Evolutionary conservation across 2,329 filamentous ascomycete genomes (phyloP), one percentile per base, ranked within the genome.

Genomic region (Talaromyces islandicus): DNA sequence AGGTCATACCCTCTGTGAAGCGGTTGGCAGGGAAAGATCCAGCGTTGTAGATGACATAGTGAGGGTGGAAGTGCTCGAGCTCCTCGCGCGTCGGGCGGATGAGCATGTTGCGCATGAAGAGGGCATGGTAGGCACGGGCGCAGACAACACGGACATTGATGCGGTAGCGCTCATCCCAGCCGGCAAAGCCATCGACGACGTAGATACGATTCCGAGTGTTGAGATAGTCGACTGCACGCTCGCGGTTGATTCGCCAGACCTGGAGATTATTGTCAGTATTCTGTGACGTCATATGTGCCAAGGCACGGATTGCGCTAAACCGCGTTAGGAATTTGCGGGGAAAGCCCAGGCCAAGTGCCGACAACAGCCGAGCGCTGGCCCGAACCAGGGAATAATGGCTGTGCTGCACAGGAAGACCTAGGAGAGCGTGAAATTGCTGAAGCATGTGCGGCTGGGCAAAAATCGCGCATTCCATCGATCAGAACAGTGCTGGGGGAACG

Each of bases 71-170:
- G 80, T 91, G 86, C 82, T 96, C 89, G 59, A 99, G 88, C 83
- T 99, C 92, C 80, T 95, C 90, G 65, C 85, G 86, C 57, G 88
- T 83, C 65, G 94, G 94, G 69, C 94, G 90, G 83, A 99, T 99
- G 74, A 99, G 89, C 94, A 99, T 99, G 85, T 99, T 99, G 75
- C 92, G 91, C 94, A 99, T 99, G 87, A 99, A 99, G 66, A 99
- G 87, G 64, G 94, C 94, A 85, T 99, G 94, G 85, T 99, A 99
- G 78, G 94, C 94, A 75, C 94, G 92, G 68, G 94, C 94, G 81
- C 94, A 99, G 74, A 99, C 92, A 66, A 99, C 93, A 73, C 94
- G 92, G 71, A 99, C 94, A 72, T 88, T 90, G 81, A 99, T 97
- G 68, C 92, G 86, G 84, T 99, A 99, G 78, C 94, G 92, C 83